phyloP scores from a whole-genome alignment of 805 yeast genomes.

The Lachancea cidri region DNA sequence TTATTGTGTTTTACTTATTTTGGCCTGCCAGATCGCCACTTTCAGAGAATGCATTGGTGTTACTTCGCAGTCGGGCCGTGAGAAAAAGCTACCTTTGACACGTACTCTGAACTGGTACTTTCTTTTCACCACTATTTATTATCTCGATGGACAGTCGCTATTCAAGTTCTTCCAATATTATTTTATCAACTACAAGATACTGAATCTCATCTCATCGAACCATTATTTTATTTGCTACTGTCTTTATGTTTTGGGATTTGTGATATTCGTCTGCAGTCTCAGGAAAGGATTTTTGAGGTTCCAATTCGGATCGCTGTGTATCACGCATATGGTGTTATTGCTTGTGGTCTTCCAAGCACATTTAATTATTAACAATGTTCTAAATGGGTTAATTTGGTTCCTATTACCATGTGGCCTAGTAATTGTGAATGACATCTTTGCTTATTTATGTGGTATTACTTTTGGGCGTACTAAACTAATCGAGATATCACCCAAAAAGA shows the following conservation, averaged over 20 bases:
- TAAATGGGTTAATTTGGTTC: constrained; percentile 93
- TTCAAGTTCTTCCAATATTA: constrained; percentile 58
- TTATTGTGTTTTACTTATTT: constrained; percentile 67
- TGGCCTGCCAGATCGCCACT: constrained; percentile 71
- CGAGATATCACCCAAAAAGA: constrained; percentile 92
- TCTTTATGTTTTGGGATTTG: constrained; percentile 80
- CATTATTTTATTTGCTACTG: constrained; percentile 83
- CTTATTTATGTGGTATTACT: constrained; percentile 94
- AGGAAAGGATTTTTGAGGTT: constrained; percentile 84
- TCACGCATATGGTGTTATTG: constrained; percentile 88
- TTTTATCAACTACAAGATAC: constrained; percentile 30
- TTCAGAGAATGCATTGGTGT: constrained; percentile 91
- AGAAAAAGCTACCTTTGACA: constrained; percentile 77
- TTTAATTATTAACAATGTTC: constrained; percentile 80
- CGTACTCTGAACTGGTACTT: constrained; percentile 90
- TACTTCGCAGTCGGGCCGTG: constrained; percentile 70
- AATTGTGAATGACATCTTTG: constrained; percentile 91
- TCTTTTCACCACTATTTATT: constrained; percentile 79
- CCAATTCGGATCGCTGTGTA: constrained; percentile 90
- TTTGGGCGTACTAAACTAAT: constrained; percentile 91
- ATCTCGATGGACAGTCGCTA: constrained; percentile 80
- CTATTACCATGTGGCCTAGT: constrained; percentile 87
- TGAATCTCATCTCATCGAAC: constrained; percentile 61
- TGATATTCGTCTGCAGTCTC: constrained; percentile 82
- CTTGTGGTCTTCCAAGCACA: constrained; percentile 93